These are phyloP conservation scores for Tremella mesenterica DNA, from an alignment of 768 basidiomycete species.

Conservation along the genomic window DNA sequence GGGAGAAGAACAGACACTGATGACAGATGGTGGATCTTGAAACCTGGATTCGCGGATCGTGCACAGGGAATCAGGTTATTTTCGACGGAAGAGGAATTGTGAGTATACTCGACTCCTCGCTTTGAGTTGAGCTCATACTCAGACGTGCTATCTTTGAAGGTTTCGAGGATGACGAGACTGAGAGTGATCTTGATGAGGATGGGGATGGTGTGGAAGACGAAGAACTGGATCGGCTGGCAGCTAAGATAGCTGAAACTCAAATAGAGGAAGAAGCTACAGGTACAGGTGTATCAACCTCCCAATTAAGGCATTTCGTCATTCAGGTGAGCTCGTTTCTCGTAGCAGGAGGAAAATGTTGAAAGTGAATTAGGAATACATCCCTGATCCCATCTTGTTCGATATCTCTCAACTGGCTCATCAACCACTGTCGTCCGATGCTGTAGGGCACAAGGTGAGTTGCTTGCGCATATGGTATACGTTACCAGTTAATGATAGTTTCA, in stretches of 20 bases:
- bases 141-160: conserved; percentile 59
- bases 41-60: conserved; percentile 94
- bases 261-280: conserved; percentile 34
- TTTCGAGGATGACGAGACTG: conserved; percentile 56
- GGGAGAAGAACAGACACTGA: background rate
- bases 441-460: conserved; percentile 39
- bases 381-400: conserved; percentile 67
- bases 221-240: conserved; percentile 8
- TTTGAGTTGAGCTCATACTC: background rate
- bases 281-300: conserved; percentile 63
- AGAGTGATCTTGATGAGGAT: conserved; percentile 33
- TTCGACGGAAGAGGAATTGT: conserved; percentile 62
- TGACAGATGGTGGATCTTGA: conserved; percentile 79
- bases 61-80: conserved; percentile 93
- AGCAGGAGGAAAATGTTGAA: background rate
- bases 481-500: conserved; percentile 61
- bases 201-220: conserved; percentile 8
- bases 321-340: conserved; percentile 54
- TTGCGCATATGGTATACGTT: background rate
- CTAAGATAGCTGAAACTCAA: conserved; percentile 3
- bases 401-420: conserved; percentile 48
- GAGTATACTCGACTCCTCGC: conserved; percentile 25
- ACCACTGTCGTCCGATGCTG: conserved; percentile 25
- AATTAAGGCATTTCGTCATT: conserved; percentile 88
- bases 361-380: conserved; percentile 74